Percentiles rank a stretch among this genome's conserved stretches.
Evolutionary conservation across 441 rosid species (phyloP).

Genomic region (Eugenia klotzschiana): DNA sequence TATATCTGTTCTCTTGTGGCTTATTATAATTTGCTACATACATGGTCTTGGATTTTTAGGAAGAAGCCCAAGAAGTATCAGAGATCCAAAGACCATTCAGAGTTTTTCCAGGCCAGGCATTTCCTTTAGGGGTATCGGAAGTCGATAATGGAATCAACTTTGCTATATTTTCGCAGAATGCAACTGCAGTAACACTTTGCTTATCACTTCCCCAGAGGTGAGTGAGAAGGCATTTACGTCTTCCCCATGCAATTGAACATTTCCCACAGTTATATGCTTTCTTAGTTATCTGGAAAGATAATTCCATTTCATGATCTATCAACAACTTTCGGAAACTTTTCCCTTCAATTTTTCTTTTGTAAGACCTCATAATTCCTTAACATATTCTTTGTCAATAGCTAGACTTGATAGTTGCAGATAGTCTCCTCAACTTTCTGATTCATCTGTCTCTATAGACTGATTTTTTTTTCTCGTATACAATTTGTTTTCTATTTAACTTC

Average conservation of each 20-base stretch:
- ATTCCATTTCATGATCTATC: background rate
- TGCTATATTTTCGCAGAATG: conserved; percentile 76
- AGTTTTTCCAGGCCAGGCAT: conserved; percentile 54
- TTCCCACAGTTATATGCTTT: background rate
- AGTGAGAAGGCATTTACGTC: background rate
- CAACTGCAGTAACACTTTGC: conserved; percentile 69
- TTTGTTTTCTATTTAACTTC: background rate
- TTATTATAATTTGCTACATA: background rate
- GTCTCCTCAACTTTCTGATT: background rate
- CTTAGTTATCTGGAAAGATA: background rate
- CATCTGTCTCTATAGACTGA: background rate
- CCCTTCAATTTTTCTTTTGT: background rate
- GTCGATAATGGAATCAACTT: conserved; percentile 71
- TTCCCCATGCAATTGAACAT: background rate
- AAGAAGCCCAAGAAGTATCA: conserved; percentile 34
- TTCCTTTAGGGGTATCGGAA: conserved; percentile 74
- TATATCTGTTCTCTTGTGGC: background rate
- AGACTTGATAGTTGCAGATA: background rate
- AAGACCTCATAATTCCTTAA: background rate
- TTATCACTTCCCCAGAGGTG: conserved; percentile 62
- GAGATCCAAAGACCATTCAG: conserved; percentile 21
- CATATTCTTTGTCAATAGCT: background rate
- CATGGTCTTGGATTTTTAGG: conserved; percentile 20
- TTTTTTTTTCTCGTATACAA: background rate
- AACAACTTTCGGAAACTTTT: background rate